Base-by-base conservation (phyloP, 768 basidiomycete species). In the Collybiopsis luxurians region DNA sequence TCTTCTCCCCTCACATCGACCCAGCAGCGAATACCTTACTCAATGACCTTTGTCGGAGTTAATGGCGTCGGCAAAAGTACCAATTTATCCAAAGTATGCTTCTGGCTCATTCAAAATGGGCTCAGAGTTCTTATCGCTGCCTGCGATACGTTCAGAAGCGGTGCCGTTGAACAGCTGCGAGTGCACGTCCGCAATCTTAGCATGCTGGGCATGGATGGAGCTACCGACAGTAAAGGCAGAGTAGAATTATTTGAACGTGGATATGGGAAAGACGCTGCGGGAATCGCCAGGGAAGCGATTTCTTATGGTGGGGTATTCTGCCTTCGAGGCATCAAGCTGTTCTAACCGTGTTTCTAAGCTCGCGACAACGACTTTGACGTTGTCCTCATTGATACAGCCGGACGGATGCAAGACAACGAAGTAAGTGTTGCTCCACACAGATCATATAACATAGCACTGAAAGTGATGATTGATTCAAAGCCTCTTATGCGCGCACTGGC, bases 31-130 rank as follows among this genome's bases (percentile, higher is more conserved):
- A 77, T 85, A 64, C 96, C 96, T 0, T 98, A 98, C 71, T 86
- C 86, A 64, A 90, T 99, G 64, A 88, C 94, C 0, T 99, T 99
- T 68, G 95, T 98, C 40, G 97, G 97, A 13, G 97, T 99, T 36
- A 99, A 99, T 66, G 97, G 97, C 24, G 97, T 99, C 24, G 97
- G 97, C 30, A 99, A 99, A 77, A 96, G 93, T 64, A 98, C 97
- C 5, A 99, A 98, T 71, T 75, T 99, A 40, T 92, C 90, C 42
- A 99, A 99, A 76, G 96, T 99, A 49, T 95, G 94, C 73, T 99
- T 98, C 75, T 99, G 97, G 97, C 78, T 99, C 38, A 87, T 99
- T 53, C 97, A 99, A 72, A 99, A 99, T 66, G 87, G 90, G 4
- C 72, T 96, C 38, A 79, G 89, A 39, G 96, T 99, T 39, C 78